Conservation (phyloP, 2,329 filamentous ascomycete genomes). For the Trichoderma arundinaceum region DNA sequence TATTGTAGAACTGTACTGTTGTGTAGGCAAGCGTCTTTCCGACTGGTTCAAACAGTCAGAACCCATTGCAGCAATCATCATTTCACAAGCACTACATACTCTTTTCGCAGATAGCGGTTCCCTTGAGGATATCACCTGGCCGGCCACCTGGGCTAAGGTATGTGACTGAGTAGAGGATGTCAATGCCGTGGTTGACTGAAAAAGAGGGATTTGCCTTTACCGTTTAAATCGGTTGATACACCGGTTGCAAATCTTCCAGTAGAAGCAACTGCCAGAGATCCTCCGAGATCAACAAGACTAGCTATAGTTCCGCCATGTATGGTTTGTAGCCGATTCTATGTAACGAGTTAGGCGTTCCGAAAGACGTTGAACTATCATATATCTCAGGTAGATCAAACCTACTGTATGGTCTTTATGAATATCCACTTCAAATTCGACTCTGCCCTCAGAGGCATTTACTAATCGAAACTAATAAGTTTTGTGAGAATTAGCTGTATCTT, state of each 20-base stretch:
- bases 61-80: neutral
- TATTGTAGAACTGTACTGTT: slow-evolving; percentile 63
- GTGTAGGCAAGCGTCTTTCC: slow-evolving; percentile 70
- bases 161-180: slow-evolving; percentile 54
- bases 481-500: neutral
- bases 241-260: slow-evolving; percentile 67
- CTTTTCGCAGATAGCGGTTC: slow-evolving; percentile 65
- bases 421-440: slow-evolving; percentile 76
- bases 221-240: slow-evolving; percentile 69
- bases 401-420: slow-evolving; percentile 79
- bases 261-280: slow-evolving; percentile 69
- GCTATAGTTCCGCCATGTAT: slow-evolving; percentile 81
- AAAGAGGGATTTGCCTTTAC: slow-evolving; percentile 42
- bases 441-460: slow-evolving; percentile 66
- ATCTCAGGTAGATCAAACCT: slow-evolving; percentile 35
- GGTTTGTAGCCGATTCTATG: slow-evolving; percentile 74
- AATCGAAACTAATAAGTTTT: slow-evolving; percentile 63
- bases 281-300: slow-evolving; percentile 72
- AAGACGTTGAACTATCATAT: neutral
- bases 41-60: slow-evolving; percentile 50
- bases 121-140: slow-evolving; percentile 61
- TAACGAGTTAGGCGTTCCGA: neutral
- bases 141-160: slow-evolving; percentile 65
- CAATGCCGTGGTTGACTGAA: slow-evolving; percentile 4
- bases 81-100: slow-evolving; percentile 49